Base-by-base conservation (phyloP, 192 early-diverging fungal genomes). In the Podila minutissima region DNA sequence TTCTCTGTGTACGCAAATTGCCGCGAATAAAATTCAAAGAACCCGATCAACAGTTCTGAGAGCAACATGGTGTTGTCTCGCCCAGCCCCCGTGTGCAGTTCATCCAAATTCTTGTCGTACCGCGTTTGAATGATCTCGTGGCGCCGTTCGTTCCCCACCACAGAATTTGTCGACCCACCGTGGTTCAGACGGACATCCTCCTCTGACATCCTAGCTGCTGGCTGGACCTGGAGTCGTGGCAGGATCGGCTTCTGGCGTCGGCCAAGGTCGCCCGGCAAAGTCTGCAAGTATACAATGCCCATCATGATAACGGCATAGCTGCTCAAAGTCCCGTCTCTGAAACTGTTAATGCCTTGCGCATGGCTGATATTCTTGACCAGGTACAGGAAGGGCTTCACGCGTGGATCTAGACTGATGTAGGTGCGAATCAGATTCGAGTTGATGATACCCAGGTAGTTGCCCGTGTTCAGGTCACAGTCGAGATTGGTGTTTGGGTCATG, bases 381-480 rank as follows among this genome's bases (percentile, higher is more conserved):
- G 53, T 66, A 76, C n/a, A 86, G 35, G 37, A 86, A 86, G 0
- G 82, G 82, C 35, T 74, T 77, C 46, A 86, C 76, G 5, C 84
- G 70, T n/a, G 49, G 41, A 38, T 83, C 84, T 3, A 86, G 31
- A 2, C 62, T 65, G 8, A 62, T 72, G 51, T 86, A 86, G 4
- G 64, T 60, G 12, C 66, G 64, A 11, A 83, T 69, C 12, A 86
- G 46, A 1, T 65, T 64, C 32, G 84, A 74, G 38, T 86, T 86
- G 31, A 75, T 53, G 2, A 75, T 74, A 15, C 82, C 84, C 5
- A 83, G 59, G 1, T 64, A 61, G 49, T 83, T 83, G 35, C 74
- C 73, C 5, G 77, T 75, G 62, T 83, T 86, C 4, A 86, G 65
- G 26, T 86, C 82, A 17, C 82, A 83, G 37, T 67, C 64, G 6